phyloP scores from a whole-genome alignment of 805 yeast genomes.

The Pichia cabralensis region DNA sequence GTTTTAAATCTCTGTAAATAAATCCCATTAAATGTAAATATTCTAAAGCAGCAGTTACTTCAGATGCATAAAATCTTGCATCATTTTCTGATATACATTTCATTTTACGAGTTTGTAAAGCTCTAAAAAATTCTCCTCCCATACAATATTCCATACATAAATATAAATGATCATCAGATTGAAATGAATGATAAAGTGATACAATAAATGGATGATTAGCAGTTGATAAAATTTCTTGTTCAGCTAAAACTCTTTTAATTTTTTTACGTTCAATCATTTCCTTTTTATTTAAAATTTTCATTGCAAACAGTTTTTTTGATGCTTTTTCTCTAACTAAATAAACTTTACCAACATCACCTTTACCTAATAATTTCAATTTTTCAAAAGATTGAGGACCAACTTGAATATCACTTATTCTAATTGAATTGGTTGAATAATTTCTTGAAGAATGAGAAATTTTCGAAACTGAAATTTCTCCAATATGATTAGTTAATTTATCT shows the following conservation, averaged over 20 bases:
- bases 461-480: constrained; percentile 26
- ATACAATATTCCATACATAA: constrained; percentile 98
- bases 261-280: constrained; percentile 95
- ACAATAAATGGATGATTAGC: constrained; percentile 96
- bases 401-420: constrained; percentile 62
- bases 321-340: constrained; percentile 79
- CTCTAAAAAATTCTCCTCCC: constrained; percentile 98
- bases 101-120: constrained; percentile 80
- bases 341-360: constrained; percentile 97
- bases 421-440: constrained; percentile 65
- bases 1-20: constrained; percentile 92
- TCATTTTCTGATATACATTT: constrained; percentile 81
- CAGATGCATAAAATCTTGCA: constrained; percentile 91
- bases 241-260: constrained; percentile 89
- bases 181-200: constrained; percentile 91
- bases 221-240: constrained; percentile 91
- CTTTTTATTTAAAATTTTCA: constrained; percentile 81
- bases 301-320: constrained; percentile 71
- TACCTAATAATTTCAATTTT: constrained; percentile 81
- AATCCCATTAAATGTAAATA: constrained; percentile 95
- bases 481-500: constrained; percentile 23
- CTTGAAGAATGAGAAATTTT: constrained; percentile 40
- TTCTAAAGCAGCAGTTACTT: constrained; percentile 94
- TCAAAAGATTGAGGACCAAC: constrained; percentile 86
- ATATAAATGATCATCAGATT: constrained; percentile 82